Evolutionary conservation across 768 basidiomycete species (phyloP).

Genomic region (Amyloporia xantha): DNA sequence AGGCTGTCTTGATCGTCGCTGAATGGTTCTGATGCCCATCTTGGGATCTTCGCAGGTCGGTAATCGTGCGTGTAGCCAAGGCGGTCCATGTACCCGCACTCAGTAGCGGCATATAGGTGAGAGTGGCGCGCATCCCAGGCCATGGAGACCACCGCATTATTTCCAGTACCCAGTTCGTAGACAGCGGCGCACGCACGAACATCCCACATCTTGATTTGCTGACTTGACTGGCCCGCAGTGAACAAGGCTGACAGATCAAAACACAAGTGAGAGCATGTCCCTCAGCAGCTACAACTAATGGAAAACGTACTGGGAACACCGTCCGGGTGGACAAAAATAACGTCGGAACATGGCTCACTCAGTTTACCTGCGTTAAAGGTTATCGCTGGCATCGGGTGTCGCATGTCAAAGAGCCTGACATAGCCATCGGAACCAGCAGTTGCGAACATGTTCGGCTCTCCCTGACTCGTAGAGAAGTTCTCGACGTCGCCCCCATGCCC

Average conservation of each 20-base stretch:
- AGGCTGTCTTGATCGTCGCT: not conserved
- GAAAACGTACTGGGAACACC: conserved; percentile 29
- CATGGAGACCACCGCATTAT: conserved; percentile 30
- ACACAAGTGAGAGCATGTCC: not conserved
- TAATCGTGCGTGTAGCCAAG: conserved; percentile 18
- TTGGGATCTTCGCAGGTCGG: conserved; percentile 14
- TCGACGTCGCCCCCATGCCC: conserved; percentile 31
- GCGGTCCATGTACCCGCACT: conserved; percentile 24
- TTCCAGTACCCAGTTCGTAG: conserved; percentile 39
- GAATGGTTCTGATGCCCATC: conserved; percentile 2
- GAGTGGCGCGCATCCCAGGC: conserved; percentile 26
- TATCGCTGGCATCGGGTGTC: conserved; percentile 29
- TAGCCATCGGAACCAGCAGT: conserved; percentile 31
- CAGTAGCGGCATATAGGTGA: conserved; percentile 30
- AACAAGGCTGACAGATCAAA: conserved; percentile 21
- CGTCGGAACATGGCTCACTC: conserved; percentile 14
- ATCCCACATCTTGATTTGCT: conserved; percentile 37
- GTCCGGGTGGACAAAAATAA: conserved; percentile 28
- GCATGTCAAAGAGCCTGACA: conserved; percentile 32
- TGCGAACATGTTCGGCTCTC: conserved; percentile 30
- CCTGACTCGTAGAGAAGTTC: conserved; percentile 28
- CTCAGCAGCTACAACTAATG: not conserved
- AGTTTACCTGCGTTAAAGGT: conserved; percentile 22
- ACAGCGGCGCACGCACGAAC: conserved; percentile 26
- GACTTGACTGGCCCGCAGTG: conserved; percentile 20